Conservation (phyloP, 176 grass and related monocot genomes). For the Guadua angustifolia region DNA sequence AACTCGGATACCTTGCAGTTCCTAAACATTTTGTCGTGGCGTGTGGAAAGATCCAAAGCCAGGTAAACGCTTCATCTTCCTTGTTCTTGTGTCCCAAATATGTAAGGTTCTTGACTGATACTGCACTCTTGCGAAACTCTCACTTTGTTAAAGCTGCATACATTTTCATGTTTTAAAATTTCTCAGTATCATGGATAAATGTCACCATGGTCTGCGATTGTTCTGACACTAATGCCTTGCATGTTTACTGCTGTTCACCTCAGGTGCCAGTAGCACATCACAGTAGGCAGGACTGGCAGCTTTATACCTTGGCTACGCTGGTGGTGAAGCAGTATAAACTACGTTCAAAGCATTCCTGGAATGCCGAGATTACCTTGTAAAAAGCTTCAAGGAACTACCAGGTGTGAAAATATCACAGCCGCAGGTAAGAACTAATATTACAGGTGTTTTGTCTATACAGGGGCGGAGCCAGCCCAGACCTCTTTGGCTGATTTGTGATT, state of each 20-base stretch:
- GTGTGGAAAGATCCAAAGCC: slow-evolving; percentile 77
- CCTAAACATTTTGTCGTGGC: slow-evolving; percentile 71
- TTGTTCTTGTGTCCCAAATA: background rate
- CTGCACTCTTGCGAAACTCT: background rate
- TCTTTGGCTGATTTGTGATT: no score
- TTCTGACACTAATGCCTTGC: background rate
- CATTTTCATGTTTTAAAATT: background rate
- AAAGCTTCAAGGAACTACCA: slow-evolving; percentile 68
- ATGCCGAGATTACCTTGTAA: slow-evolving; percentile 72
- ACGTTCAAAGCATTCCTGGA: slow-evolving; percentile 90
- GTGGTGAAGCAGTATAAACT: slow-evolving; percentile 74
- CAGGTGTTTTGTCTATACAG: background rate
- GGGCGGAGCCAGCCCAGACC: no score
- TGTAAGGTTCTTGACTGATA: slow-evolving; percentile 8
- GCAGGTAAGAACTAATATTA: slow-evolving; percentile 51
- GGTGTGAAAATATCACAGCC: slow-evolving; percentile 85
- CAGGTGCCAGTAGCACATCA: slow-evolving; percentile 87
- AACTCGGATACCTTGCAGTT: slow-evolving; percentile 71
- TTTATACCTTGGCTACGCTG: slow-evolving; percentile 80
- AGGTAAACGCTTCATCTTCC: slow-evolving; percentile 43
- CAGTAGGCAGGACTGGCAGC: slow-evolving; percentile 87
- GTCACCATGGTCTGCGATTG: background rate
- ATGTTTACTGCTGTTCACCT: slow-evolving; percentile 62
- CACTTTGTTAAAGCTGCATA: background rate
- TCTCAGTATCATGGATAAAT: background rate